A percentile compares a stretch with the other conserved stretches of the same genome.
Evolutionary conservation across 2,329 filamentous ascomycete genomes (phyloP).

Genomic region (Penicillium sclerotigenum): DNA sequence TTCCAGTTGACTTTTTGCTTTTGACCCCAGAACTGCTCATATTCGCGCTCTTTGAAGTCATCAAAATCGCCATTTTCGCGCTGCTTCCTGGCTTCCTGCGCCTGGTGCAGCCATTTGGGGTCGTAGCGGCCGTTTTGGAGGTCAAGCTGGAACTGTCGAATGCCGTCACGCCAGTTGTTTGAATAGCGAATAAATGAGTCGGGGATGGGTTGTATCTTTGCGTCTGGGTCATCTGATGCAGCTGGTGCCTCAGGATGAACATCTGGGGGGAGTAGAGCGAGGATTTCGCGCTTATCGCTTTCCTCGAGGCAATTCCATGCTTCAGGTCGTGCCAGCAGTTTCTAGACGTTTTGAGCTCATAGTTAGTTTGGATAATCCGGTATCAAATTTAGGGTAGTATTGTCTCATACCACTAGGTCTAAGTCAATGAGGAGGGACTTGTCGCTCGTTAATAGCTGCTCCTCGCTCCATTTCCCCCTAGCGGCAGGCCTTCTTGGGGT

Average conservation of each 20-base stretch:
- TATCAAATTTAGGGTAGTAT: not conserved
- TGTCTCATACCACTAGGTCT: conserved; percentile 39
- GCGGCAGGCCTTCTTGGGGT: conserved; percentile 32
- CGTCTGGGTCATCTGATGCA: conserved; percentile 27
- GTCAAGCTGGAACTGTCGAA: conserved; percentile 56
- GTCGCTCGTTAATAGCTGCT: conserved; percentile 38
- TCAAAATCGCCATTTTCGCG: conserved; percentile 57
- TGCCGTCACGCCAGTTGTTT: conserved; percentile 51
- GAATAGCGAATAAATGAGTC: conserved; percentile 44
- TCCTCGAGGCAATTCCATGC: conserved; percentile 45
- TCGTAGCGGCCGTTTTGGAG: conserved; percentile 54
- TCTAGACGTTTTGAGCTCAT: conserved; percentile 24
- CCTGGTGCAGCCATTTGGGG: conserved; percentile 56
- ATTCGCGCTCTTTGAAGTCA: conserved; percentile 53
- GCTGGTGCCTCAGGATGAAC: conserved; percentile 36
- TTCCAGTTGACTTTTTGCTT: conserved; percentile 42
- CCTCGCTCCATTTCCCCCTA: conserved; percentile 40
- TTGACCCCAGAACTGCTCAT: conserved; percentile 58
- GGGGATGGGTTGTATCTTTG: conserved; percentile 39
- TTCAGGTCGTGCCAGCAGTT: conserved; percentile 39
- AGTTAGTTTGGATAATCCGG: not conserved
- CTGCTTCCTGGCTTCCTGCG: conserved; percentile 51
- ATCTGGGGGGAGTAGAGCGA: conserved; percentile 42
- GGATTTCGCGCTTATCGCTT: conserved; percentile 41
- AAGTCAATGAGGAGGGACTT: conserved; percentile 37